Base-by-base conservation (phyloP, 345 rosid species). In the Salix suchowensis region DNA sequence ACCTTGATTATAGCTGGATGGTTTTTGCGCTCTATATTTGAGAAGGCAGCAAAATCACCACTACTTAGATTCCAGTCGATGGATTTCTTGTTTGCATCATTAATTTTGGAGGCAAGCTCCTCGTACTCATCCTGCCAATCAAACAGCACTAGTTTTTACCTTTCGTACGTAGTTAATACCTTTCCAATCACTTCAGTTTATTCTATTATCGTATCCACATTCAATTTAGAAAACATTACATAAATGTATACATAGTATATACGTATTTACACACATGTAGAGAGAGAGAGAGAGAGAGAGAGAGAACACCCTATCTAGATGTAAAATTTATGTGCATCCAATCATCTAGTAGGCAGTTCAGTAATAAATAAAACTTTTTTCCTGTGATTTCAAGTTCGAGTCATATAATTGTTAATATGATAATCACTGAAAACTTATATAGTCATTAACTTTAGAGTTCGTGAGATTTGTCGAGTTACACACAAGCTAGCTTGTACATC, bases 1-100 rank as follows among this genome's bases (percentile, higher is more conserved):
- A 89, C 96, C 94, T 88, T 88, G 18, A 92, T 68, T 28, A 90
- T 88, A 0, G 89, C 70, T 21, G 91, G 85, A 79, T 90, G 94
- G 79, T 89, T 86, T 65, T 55, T 64, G 15, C 74, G 74, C 24
- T 87, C 86, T 23, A 71, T 32, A 18, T 82, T 61, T 19, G 85
- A 62, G 76, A 90, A 93, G 71, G 37, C 83, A 34, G 85, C 78
- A 23, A 83, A 80, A 44, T 90, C 93, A 4, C 79, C 86, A 0
- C 39, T 81, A 0, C 39, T 81, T 26, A 65, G 74, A 58, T 80
- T 85, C 52, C 60, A 61, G 21, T 78, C 79, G 48, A 40, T 8
- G 21, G 67, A 68, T 55, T 46, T 36, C 68, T 54, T 60, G 19
- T 80, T 52, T 19, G 88, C 92, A 2, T 74, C 85, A 55, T 85